Evolutionary conservation across 805 yeast genomes (phyloP).

Genomic region (Myxozyma sirexii): DNA sequence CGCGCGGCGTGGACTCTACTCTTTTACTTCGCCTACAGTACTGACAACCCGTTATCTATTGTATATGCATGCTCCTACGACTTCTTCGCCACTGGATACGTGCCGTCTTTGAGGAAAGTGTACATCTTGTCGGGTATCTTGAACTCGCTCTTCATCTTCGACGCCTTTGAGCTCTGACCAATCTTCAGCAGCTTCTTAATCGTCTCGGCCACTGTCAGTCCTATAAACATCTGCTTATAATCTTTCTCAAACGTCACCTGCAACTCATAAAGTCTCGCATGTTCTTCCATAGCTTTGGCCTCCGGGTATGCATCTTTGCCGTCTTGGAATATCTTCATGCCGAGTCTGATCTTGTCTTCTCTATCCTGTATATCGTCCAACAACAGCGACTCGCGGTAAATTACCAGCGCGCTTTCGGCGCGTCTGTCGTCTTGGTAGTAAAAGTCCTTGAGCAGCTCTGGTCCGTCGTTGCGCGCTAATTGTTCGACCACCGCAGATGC

Average conservation of each 20-base stretch:
- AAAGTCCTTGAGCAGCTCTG: constrained; percentile 53
- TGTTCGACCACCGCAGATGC: constrained; percentile 49
- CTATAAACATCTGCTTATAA: constrained; percentile 47
- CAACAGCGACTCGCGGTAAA: constrained; percentile 41
- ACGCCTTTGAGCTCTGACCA: constrained; percentile 55
- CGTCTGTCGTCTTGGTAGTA: constrained; percentile 66
- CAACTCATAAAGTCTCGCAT: constrained; percentile 47
- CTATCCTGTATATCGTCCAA: constrained; percentile 28
- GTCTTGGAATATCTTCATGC: constrained; percentile 43
- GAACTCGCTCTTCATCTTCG: constrained; percentile 54
- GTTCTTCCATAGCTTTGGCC: constrained; percentile 49
- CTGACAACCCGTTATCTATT: too few relatives aligned
- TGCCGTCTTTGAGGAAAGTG: constrained; percentile 27
- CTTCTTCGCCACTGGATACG: constrained; percentile 27
- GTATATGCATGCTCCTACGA: background rate
- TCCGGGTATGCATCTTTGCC: constrained; percentile 45
- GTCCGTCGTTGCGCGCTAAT: constrained; percentile 43
- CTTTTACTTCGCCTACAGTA: too few relatives aligned
- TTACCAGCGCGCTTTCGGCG: constrained; percentile 50
- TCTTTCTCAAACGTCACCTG: constrained; percentile 53
- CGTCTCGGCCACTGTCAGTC: constrained; percentile 53
- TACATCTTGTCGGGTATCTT: constrained; percentile 52
- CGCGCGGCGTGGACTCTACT: too few relatives aligned
- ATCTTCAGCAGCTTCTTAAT: constrained; percentile 50
- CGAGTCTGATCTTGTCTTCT: constrained; percentile 38